Percentiles rank a stretch among this genome's conserved stretches.
These are phyloP conservation scores for Tuber calosporum DNA, from an alignment of 495 filamentous ascomycete genomes.

Conservation along the genomic window DNA sequence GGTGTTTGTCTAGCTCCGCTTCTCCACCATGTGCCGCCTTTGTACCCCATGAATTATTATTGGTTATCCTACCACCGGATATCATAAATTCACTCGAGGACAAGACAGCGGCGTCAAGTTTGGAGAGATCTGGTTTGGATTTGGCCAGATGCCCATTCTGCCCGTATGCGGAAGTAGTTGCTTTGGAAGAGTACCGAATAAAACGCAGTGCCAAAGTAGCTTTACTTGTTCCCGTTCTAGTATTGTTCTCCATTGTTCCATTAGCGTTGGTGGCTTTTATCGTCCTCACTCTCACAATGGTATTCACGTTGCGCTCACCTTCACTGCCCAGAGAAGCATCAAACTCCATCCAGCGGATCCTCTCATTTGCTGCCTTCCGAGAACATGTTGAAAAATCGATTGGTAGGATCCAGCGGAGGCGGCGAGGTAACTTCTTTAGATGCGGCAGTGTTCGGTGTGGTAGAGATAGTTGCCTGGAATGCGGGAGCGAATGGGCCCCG, in stretches of 20 bases:
- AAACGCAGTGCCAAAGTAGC: conserved; percentile 44
- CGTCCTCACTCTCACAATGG: neutral
- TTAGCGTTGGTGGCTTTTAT: conserved; percentile 7
- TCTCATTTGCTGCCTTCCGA: neutral
- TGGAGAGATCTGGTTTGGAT: conserved; percentile 64
- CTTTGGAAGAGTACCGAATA: conserved; percentile 57
- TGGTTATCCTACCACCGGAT: conserved; percentile 61
- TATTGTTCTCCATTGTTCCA: conserved; percentile 40
- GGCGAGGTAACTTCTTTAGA: conserved; percentile 50
- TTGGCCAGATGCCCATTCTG: conserved; percentile 86
- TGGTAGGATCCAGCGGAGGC: conserved; percentile 21
- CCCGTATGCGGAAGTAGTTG: conserved; percentile 78
- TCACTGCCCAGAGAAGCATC: conserved; percentile 6
- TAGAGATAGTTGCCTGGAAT: conserved; percentile 70
- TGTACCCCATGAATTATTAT: conserved; percentile 60
- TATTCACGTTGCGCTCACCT: conserved; percentile 12
- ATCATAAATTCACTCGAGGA: conserved; percentile 66
- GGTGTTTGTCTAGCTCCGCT: conserved; percentile 67
- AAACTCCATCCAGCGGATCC: conserved; percentile 4
- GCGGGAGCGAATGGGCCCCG: conserved; percentile 57
- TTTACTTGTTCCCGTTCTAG: conserved; percentile 42
- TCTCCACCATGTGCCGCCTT: conserved; percentile 60
- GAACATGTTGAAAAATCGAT: conserved; percentile 11
- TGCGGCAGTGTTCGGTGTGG: conserved; percentile 63
- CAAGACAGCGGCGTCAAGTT: conserved; percentile 61